Conservation (phyloP, 2,329 filamentous ascomycete genomes). For the Ophiocordyceps camponoti-floridani region DNA sequence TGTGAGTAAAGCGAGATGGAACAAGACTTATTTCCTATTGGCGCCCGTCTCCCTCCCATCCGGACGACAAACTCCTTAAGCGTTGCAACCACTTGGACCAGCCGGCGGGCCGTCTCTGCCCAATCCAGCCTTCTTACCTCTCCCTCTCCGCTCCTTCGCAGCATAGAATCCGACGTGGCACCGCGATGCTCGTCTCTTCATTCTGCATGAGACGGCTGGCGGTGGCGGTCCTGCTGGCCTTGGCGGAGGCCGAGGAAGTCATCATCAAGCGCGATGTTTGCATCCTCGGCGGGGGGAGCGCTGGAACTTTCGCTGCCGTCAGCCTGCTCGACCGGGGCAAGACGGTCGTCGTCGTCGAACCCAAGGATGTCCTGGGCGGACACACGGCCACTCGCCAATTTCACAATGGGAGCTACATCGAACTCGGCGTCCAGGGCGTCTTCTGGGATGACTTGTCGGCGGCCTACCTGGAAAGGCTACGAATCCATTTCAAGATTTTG, state of each 20-base stretch:
- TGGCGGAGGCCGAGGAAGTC: not conserved
- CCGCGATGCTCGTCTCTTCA: too few species aligned
- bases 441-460: slow-evolving; percentile 14
- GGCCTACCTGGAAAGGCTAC: slow-evolving; percentile 18
- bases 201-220: not conserved
- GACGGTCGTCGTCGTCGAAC: slow-evolving; percentile 20
- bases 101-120: too few species aligned
- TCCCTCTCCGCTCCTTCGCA: too few species aligned
- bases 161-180: too few species aligned
- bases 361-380: slow-evolving; percentile 17
- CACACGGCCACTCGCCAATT: slow-evolving; percentile 18
- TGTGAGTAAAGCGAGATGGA: too few species aligned
- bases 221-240: not conserved
- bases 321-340: slow-evolving; percentile 16
- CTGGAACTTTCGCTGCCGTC: not conserved
- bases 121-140: too few species aligned
- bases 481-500: slow-evolving; percentile 5
- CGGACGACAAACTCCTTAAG: too few species aligned
- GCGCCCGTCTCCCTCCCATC: too few species aligned
- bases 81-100: too few species aligned
- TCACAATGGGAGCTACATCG: slow-evolving; percentile 9
- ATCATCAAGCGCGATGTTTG: not conserved
- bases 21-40: too few species aligned
- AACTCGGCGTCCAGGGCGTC: slow-evolving; percentile 10
- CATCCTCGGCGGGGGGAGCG: not conserved